Conservation (phyloP, 2,329 filamentous ascomycete genomes). For the Aureobasidium musti region DNA sequence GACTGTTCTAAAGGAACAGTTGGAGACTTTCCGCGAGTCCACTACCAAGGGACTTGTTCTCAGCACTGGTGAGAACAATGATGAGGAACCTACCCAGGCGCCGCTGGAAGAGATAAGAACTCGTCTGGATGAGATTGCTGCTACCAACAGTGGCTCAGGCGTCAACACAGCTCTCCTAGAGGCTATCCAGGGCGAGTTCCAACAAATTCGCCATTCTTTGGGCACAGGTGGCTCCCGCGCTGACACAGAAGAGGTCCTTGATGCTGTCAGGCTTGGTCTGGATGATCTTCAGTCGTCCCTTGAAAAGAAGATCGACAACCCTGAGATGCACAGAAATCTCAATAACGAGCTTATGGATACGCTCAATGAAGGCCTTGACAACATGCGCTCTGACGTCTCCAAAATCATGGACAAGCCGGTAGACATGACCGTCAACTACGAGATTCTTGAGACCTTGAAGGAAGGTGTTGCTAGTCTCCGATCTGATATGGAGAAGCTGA, state of each 20-base stretch:
- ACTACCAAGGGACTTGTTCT: slow-evolving; percentile 48
- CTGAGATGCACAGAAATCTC: slow-evolving; percentile 56
- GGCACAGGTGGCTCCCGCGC: slow-evolving; percentile 46
- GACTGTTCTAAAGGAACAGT: slow-evolving; percentile 47
- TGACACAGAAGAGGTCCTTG: slow-evolving; percentile 53
- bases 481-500: slow-evolving; percentile 75
- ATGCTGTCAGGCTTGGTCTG: slow-evolving; percentile 52
- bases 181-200: slow-evolving; percentile 54
- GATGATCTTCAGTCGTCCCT: slow-evolving; percentile 54
- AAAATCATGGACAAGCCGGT: slow-evolving; percentile 75
- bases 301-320: slow-evolving; percentile 56
- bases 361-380: slow-evolving; percentile 70
- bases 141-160: slow-evolving; percentile 36
- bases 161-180: slow-evolving; percentile 56
- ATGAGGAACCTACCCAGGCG: slow-evolving; percentile 30
- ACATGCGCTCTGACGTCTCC: slow-evolving; percentile 71
- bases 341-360: slow-evolving; percentile 62
- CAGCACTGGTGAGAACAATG: slow-evolving; percentile 33
- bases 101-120: slow-evolving; percentile 36
- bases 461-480: slow-evolving; percentile 75
- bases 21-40: slow-evolving; percentile 49
- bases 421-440: slow-evolving; percentile 81
- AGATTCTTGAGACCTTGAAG: slow-evolving; percentile 85
- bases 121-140: slow-evolving; percentile 45
- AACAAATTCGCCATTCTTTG: slow-evolving; percentile 50